Conservation (phyloP, 208 protist species). For the Vickermania ingenoplastis region DNA sequence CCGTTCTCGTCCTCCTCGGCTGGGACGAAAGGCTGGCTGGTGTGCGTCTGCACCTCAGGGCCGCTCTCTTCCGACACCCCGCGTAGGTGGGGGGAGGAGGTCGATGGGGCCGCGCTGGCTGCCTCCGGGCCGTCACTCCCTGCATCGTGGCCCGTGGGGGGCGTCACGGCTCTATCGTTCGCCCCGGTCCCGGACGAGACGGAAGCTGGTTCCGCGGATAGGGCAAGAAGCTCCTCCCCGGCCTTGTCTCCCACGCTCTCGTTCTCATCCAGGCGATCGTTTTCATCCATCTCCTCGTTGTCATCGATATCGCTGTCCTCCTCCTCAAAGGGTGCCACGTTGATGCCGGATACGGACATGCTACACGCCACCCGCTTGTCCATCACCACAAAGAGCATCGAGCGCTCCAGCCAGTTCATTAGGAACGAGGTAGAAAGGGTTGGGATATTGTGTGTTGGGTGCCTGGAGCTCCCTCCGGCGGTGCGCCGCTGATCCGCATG, state of each 20-base stretch:
- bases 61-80: slow-evolving; percentile 5
- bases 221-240: not conserved
- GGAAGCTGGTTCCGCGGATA: not conserved
- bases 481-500: not conserved
- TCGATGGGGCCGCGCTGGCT: not conserved
- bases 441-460: not conserved
- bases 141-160: not conserved
- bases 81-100: not conserved
- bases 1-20: too few relatives aligned
- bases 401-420: slow-evolving; percentile 51
- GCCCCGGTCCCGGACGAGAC: not conserved
- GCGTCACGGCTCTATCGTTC: not conserved
- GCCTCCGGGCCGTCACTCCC: not conserved
- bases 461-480: not conserved
- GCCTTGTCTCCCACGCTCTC: not conserved
- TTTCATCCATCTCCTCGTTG: not conserved
- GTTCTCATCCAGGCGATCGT: not conserved
- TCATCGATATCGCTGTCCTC: not conserved
- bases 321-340: slow-evolving; percentile 12
- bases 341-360: slow-evolving; percentile 40
- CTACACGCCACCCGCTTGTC: slow-evolving; percentile 72
- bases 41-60: too few relatives aligned
- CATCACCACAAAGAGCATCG: slow-evolving; percentile 45
- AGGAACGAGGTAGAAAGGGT: slow-evolving; percentile 9
- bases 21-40: too few relatives aligned